Evolutionary conservation across 169 alveolate species (phyloP), one percentile per base, ranked within the genome.

Genomic region (Plasmodium fragile): DNA sequence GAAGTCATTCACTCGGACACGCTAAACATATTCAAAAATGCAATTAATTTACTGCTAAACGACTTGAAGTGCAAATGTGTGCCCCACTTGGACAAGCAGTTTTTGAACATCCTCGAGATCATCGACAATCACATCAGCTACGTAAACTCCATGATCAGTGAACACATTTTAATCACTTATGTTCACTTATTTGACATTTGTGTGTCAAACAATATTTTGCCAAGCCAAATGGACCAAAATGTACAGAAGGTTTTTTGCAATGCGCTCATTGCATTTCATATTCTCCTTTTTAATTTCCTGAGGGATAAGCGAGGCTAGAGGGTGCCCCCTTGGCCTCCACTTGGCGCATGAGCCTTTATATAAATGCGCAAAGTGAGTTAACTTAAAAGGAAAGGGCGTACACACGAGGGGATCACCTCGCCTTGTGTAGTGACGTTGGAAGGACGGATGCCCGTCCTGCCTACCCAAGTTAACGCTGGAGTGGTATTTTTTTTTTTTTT

Each of bases 181-280:
- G 90, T 87, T n/a, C 85, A 87, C 32, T 65, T 87, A 34, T 87
- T 87, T 52, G 93, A 87, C 39, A 78, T 65, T 39, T 87, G 93
- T 34, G 90, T 87, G 34, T 78, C 93, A 34, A 87, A 87, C 34
- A 87, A 87, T 87, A 87, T 79, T 36, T 43, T 87, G 11, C 93
- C 93, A 18, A 87, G 93, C n/a, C 93, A 87, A 41, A 78, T 87
- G 93, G 93, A 87, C 25, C 81, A 34, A 18, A 75, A 78, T 28
- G 45, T 87, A n/a, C 93, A 87, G 52, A 78, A 70, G 32, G 81
- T 87, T 41, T 87, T 87, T 34, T 87, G 93, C 71, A 87, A 87
- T 30, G 90, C 93, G n/a, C 49, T 87, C 34, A 78, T 78, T 30
- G 93, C 93, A 13, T 77, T 87, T 43, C 93, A 87, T 25, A 79